Evolutionary conservation across 192 early-diverging fungal species (phyloP), one percentile per base, ranked within the genome.

Genomic region (Podila epicladia): DNA sequence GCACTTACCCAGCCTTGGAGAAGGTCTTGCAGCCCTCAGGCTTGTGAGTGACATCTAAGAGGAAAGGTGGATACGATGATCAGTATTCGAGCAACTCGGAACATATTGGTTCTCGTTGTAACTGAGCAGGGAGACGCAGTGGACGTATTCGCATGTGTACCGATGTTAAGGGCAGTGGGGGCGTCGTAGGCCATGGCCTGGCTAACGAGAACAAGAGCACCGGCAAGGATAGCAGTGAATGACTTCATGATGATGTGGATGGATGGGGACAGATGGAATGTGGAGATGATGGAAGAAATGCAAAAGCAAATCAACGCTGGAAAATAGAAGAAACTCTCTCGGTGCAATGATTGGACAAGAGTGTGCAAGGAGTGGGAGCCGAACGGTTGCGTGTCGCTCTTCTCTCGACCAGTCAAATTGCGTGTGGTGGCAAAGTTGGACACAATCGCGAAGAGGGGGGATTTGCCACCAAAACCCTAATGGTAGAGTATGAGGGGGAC

Each of bases 141-240:
- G 29, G 29, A 29, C 29, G 29, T 29, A 29, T 29, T 29, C 29
- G 29, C 29, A 29, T 29, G 29, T 29, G 66, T 80, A 80, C 77
- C 71, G 51, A 80, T 80, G 33, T 49, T 35, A 29, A 80, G 77
- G 32, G 32, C 35, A 6, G 24, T 33, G 57, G 77, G 77, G 49
- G 71, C 65, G 5, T 80, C 77, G 37, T 80, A 80, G 58, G 77
- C 77, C 17, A 80, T 33, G 57, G 69, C 77, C 35, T 80, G 77
- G 38, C 65, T 61, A 17, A 67, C 67, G 66, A 80, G 62, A 66
- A 80, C 28, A 37, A 80, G 41, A 31, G 77, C 77, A 15, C 71
- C 71, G 24, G 77, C 77, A 32, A 65, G 24, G 53, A 80, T 37
- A 55, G 77, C 65, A n/a, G 71, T 28, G 66, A 80, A 73, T 26